Base-by-base conservation (phyloP, 2,329 filamentous ascomycete genomes). In the Exserohilum turcica region DNA sequence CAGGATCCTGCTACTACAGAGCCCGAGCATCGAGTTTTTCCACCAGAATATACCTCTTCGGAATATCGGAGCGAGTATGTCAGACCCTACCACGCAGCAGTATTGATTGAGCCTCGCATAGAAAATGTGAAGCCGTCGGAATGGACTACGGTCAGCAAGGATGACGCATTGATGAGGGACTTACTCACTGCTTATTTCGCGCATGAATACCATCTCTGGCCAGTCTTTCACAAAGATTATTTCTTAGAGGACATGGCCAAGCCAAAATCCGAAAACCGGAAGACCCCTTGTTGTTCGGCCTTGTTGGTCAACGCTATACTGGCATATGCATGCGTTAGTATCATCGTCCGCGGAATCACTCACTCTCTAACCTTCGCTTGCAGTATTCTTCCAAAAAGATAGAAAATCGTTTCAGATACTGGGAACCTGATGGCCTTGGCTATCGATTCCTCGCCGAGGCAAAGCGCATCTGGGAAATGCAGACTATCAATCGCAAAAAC, bases 381-480 rank as follows among this genome's bases (percentile, higher is more conserved):
- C 16, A 37, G 9, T 37, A 18, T 4, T 37, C 15, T 10, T 37
- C 15, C 15, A 19, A 37, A 7, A 37, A 37, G 1, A 37, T 37
- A 18, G 21, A 32, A 9, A 48, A 60, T 27, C 47, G 49, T 10
- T 36, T 39, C 15, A 48, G 56, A 10, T 57, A 57, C 21, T 64
- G 60, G 58, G 51, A 59, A 35, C 57, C 60, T 12, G 38, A 57
- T 6, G 60, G 53, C 38, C 49, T 65, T 10, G 48, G 49, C 8
- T 61, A 57, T 21, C 51, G 52, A 13, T 65, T 66, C 21, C 48
- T 64, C 8, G 57, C 61, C 12, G 62, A 66, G 52, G 60, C 64
- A 16, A 65, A 56, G 37, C 43, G 60, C 19, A 37, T 65, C 1
- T 66, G 64, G 64, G 64, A 66, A 16, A 13, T 63, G 9, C 56